phyloP scores from a whole-genome alignment of 1,139 yeast genomes.

The Yamadazyma kanchanaburiensis region DNA sequence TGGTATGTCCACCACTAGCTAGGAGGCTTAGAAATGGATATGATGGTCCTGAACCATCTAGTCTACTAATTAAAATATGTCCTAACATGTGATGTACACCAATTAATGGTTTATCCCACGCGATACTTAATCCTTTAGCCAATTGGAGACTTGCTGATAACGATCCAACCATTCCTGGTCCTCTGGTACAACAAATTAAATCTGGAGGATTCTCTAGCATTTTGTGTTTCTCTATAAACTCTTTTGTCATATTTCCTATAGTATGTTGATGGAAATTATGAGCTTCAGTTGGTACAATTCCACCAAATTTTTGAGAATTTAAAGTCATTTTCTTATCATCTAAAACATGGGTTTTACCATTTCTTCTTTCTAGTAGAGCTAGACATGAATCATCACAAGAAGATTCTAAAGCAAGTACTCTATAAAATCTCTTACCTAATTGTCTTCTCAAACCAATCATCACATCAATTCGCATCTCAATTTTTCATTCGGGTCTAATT shows the following conservation, averaged over 20 bases:
- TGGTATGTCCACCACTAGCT: constrained; percentile 94
- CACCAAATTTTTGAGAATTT: constrained; percentile 67
- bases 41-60: constrained; percentile 37
- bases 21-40: constrained; percentile 81
- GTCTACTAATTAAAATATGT: constrained; percentile 71
- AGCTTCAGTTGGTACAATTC: constrained; percentile 87
- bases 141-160: constrained; percentile 77
- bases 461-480: no score
- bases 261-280: constrained; percentile 69
- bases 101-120: constrained; percentile 70
- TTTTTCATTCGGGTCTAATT: no score
- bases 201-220: constrained; percentile 51
- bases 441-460: no score
- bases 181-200: constrained; percentile 84
- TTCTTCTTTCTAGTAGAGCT: constrained; percentile 59
- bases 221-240: constrained; percentile 23
- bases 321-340: constrained; percentile 66
- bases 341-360: constrained; percentile 45
- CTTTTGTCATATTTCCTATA: constrained; percentile 30
- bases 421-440: constrained; percentile 43
- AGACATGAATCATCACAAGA: constrained; percentile 97
- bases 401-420: constrained; percentile 82
- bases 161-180: constrained; percentile 97
- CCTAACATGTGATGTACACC: constrained; percentile 98
- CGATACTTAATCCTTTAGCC: constrained; percentile 81